Base-by-base conservation (phyloP, 805 yeast species). In the Scheffersomyces coipomensis region DNA sequence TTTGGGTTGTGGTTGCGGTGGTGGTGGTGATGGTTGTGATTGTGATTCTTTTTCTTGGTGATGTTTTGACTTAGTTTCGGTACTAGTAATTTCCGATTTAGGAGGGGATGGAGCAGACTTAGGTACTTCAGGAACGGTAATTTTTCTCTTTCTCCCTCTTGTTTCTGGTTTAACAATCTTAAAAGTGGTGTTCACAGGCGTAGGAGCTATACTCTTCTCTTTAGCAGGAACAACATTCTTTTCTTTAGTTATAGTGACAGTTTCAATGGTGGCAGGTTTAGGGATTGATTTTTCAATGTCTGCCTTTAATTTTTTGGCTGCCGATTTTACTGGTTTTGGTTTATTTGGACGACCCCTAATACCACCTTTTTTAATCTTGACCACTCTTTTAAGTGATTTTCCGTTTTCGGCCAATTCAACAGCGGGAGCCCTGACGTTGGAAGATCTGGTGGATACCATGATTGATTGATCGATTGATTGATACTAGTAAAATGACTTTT, bases 111-210 rank as follows among this genome's bases (percentile, higher is more conserved):
- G 27, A 9, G 27, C n/a, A 9, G 13, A 6, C 23, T 13, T 10
- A 5, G 13, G 7, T 3, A 24, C 19, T 13, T 15, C 33, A 19
- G 24, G 12, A 4, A 17, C 13, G 16, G 33, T 23, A 19, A 12
- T n/a, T 31, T 39, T 39, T 36, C 43, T 35, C 26, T 39, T 39
- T 9, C 43, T 35, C 10, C 42, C 42, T 26, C 42, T 31, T 22
- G 42, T 39, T 21, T 39, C 42, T 12, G 26, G 16, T 19, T 35
- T 39, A n/a, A n/a, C n/a, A n/a, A n/a, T n/a, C n/a, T n/a, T n/a
- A n/a, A n/a, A n/a, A 19, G 34, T 12, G 2, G 24, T 19, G 15
- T 19, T 4, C 25, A 15, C 24, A 4, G 24, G 12, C n/a, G 2
- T 12, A 11, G 10, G 15, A 18, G 4, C 31, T 17, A 4, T n/a